A percentile compares a stretch with the other conserved stretches of the same genome.
These are phyloP conservation scores for Saccharum spontaneum DNA, from an alignment of 176 grass and related monocot species.

Conservation along the genomic window DNA sequence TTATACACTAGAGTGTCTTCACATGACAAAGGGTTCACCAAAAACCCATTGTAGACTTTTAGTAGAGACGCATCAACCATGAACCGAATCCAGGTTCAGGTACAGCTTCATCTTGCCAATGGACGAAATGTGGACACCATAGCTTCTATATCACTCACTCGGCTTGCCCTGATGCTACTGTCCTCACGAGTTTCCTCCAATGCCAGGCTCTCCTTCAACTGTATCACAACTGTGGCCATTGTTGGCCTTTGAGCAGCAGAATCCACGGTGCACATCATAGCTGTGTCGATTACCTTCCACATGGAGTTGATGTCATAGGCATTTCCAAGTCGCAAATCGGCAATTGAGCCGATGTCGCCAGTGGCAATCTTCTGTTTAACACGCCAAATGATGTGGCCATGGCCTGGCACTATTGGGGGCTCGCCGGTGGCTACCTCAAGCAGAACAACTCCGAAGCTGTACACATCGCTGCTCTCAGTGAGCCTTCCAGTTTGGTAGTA, in stretches of 20 bases:
- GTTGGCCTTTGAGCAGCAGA: background rate
- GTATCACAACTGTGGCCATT: slow-evolving; percentile 4
- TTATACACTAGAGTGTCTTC: background rate
- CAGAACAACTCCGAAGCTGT: slow-evolving; percentile 45
- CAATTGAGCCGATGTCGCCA: background rate
- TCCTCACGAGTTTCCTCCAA: slow-evolving; percentile 19
- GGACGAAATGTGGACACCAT: background rate
- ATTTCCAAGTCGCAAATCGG: background rate
- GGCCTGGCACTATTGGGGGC: background rate
- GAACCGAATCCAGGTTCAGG: background rate
- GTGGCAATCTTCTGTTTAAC: background rate
- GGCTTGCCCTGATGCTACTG: background rate
- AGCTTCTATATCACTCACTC: background rate
- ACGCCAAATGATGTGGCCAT: background rate
- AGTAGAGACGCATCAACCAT: background rate
- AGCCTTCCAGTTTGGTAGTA: slow-evolving; percentile 12
- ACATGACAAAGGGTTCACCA: background rate
- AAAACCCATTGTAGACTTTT: background rate
- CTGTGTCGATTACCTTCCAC: slow-evolving; percentile 22
- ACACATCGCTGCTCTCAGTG: slow-evolving; percentile 39
- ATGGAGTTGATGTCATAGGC: slow-evolving; percentile 15
- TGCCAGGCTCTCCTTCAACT: slow-evolving; percentile 22
- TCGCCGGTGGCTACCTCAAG: slow-evolving; percentile 22
- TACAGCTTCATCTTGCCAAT: background rate
- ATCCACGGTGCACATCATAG: background rate